Evolutionary conservation across 2,329 filamentous ascomycete species (phyloP).

Genomic region (Xylariaceae sp.): DNA sequence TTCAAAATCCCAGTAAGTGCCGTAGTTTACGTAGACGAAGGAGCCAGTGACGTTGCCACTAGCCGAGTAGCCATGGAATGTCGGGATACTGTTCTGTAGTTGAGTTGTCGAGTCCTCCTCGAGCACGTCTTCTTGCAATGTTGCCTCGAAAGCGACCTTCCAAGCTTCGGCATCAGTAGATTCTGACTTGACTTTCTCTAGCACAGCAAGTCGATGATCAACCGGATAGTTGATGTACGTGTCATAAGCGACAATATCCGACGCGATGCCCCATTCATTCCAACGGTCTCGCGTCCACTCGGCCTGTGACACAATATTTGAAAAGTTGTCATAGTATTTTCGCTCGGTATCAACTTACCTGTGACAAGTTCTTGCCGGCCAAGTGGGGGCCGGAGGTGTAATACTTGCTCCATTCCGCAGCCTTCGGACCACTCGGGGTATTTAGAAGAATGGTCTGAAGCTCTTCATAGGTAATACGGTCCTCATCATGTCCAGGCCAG

Average conservation of each 20-base stretch:
- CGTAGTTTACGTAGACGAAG: constrained; percentile 90
- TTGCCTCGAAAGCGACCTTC: constrained; percentile 75
- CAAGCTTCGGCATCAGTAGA: constrained; percentile 44
- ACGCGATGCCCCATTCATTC: constrained; percentile 69
- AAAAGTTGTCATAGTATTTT: not conserved
- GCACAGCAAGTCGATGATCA: constrained; percentile 68
- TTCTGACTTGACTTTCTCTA: constrained; percentile 52
- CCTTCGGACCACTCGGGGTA: constrained; percentile 59
- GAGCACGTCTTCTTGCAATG: constrained; percentile 80
- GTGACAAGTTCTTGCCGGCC: constrained; percentile 76
- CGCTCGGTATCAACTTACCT: constrained; percentile 45
- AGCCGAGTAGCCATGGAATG: constrained; percentile 93
- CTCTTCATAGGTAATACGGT: constrained; percentile 49
- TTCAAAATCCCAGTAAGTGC: constrained; percentile 82
- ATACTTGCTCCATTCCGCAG: constrained; percentile 74
- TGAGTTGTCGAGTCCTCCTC: constrained; percentile 80
- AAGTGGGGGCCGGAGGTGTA: constrained; percentile 78
- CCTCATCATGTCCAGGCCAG: constrained; percentile 36
- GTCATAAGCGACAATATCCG: constrained; percentile 70
- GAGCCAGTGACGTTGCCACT: constrained; percentile 87
- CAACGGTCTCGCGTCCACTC: constrained; percentile 76
- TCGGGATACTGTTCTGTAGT: constrained; percentile 74
- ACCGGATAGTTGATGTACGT: constrained; percentile 78
- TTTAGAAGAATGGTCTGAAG: constrained; percentile 60
- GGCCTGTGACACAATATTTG: constrained; percentile 47